phyloP scores from a whole-genome alignment of 306 rosid genomes.

The Inga oerstediana region DNA sequence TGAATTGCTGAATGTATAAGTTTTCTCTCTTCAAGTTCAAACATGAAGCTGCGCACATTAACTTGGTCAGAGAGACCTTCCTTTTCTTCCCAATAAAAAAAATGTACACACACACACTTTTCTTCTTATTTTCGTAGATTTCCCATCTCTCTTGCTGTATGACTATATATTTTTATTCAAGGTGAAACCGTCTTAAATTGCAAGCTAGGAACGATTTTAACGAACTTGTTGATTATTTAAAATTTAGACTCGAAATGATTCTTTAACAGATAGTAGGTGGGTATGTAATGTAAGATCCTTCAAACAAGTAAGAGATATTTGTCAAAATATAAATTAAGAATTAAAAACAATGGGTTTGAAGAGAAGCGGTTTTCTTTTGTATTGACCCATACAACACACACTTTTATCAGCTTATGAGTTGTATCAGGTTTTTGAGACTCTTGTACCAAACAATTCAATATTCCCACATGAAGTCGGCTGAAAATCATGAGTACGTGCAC shows the following conservation, averaged over 20 bases:
- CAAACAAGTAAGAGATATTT: conserved; percentile 5
- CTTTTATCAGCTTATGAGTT: neutral
- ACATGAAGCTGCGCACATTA: neutral
- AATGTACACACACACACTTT: neutral
- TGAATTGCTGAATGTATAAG: neutral
- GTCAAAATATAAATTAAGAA: neutral
- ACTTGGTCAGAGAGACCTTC: conserved; percentile 8
- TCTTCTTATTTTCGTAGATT: neutral
- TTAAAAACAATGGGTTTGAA: conserved; percentile 30
- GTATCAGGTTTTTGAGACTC: conserved; percentile 7
- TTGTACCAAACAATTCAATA: neutral
- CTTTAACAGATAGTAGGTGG: conserved; percentile 6
- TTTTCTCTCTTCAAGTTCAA: neutral
- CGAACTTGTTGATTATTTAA: neutral
- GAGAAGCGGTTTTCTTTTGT: conserved; percentile 23
- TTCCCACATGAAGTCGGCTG: conserved; percentile 22
- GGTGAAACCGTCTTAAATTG: neutral
- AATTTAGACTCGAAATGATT: neutral
- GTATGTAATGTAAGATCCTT: conserved; percentile 3
- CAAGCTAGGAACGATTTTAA: neutral
- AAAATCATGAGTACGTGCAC: neutral
- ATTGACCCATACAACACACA: conserved; percentile 34
- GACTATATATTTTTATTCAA: neutral
- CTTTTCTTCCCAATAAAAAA: neutral
- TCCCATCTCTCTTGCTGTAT: neutral